Base-by-base conservation (phyloP, 257 asterid genomes). In the Solanum paucissectum region DNA sequence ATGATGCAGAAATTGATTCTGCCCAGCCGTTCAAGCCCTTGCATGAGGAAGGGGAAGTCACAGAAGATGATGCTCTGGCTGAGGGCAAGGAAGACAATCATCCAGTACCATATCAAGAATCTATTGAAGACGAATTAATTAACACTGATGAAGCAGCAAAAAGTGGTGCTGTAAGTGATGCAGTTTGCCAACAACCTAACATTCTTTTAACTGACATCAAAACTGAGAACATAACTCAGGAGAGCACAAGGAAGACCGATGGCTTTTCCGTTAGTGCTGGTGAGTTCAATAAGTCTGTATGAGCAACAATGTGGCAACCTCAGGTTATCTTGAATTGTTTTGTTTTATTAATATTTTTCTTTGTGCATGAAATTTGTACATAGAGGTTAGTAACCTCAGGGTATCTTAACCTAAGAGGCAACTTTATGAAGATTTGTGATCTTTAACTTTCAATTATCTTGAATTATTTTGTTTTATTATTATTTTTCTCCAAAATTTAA, bases 201-300 rank as follows among this genome's bases (percentile, higher is more conserved):
- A 52, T 33, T 69, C 74, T 36, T 73, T 44, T 37, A 32, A 42
- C 71, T 84, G 49, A 55, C 25, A 23, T 20, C 42, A 87, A 64
- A 77, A 86, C 49, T 62, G 88, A 60, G 55, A 74, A 74, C 79
- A 83, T 82, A 33, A 23, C 82, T 38, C 64, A 74, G 27, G 90
- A 86, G 90, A 73, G 83, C 44, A 18, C 62, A 77, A 60, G 23
- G 46, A 83, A 79, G 49, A 87, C 36, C 5, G 83, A 44, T 82
- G 42, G 60, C 37, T 46, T 36, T 82, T 55, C 71, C 29, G 82
- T 62, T 60, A 88, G 85, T 83, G 64, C 27, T 1, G 64, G 89
- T 68, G 87, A 74, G 75, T 52, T 83, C 34, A 68, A 84, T 85
- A 85, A 77, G 72, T 52, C 85, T 89, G 89, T 87, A 92, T 91